Base-by-base conservation (phyloP, 345 rosid genomes). In the Melaleuca alternifolia region DNA sequence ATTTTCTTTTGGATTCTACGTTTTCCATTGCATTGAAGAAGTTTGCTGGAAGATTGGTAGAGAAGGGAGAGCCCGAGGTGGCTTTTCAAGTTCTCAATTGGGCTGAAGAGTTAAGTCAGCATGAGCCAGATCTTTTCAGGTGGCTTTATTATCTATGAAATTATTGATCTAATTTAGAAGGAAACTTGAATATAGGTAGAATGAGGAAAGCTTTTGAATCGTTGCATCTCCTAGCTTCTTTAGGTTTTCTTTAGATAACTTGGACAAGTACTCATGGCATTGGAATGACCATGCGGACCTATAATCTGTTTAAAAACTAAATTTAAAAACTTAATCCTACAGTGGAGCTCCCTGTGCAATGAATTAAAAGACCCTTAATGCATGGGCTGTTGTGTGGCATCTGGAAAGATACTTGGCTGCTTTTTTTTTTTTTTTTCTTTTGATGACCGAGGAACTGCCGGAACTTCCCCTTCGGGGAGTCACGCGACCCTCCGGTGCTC, bases 1-100 rank as follows among this genome's bases (percentile, higher is more conserved):
- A 93, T 91, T 96, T 97, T 89, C 98, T 97, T 85, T 87, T 97
- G 94, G 99, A 96, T 90, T 96, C 96, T 3, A 91, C 95, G 4
- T 94, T 90, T 90, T 94, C 96, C 57, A 87, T 91, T 83, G 87
- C 91, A 52, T 88, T 91, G 82, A 93, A 87, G 92, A 92, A 91
- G 87, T 91, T 88, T 52, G 84, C 88, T 8, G 91, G 93, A 89
- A 91, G 91, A 83, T 87, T 94, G 90, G 93, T 89, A 23, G 85
- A 87, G 54, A 85, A 85, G 84, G 93, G 90, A 57, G 93, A 91
- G 54, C 93, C 82, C 50, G 93, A 93, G 90, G 86, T 89, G 83
- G 85, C 90, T 82, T 91, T 90, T 85, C 94, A 89, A 86, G 91
- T 90, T 88, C 87, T 93, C 50, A 90, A 89, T 85, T 88, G 89